Evolutionary conservation across 2,329 filamentous ascomycete species (phyloP).

Genomic region (Thielaviopsis populi): DNA sequence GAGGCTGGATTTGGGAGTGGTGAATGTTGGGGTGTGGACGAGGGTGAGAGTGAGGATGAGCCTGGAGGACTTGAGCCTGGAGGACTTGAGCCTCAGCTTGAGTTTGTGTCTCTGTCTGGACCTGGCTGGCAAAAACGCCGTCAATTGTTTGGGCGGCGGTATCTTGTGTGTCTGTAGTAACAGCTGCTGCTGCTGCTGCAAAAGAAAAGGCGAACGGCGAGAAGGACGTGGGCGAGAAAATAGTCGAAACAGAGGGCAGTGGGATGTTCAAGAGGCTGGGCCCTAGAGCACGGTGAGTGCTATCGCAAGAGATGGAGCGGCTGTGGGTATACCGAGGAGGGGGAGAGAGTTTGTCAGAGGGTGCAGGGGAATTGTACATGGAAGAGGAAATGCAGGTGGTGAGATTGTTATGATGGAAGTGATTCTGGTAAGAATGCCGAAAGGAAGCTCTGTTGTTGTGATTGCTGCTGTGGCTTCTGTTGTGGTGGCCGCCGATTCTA

Average conservation of each 20-base stretch:
- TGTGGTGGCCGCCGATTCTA: neutral
- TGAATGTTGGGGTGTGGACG: neutral
- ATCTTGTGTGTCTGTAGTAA: neutral
- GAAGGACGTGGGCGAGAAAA: slow-evolving; percentile 4
- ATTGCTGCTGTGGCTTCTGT: neutral
- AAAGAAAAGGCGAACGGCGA: neutral
- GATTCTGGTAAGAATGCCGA: neutral
- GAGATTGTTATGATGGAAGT: neutral
- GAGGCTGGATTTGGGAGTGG: neutral
- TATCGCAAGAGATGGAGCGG: neutral
- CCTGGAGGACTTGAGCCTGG: neutral
- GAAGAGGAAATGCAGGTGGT: neutral
- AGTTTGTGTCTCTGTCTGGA: neutral
- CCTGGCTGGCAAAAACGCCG: neutral
- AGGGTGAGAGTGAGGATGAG: neutral
- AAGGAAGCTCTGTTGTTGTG: neutral
- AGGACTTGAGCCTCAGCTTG: neutral
- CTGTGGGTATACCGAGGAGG: neutral
- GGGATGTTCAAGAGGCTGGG: neutral
- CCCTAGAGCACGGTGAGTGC: neutral
- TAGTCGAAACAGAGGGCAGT: neutral
- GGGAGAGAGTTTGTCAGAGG: neutral
- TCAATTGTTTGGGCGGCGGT: neutral
- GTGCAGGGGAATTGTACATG: neutral
- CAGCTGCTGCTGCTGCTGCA: too few species aligned